A percentile compares a stretch with the other conserved stretches of the same genome.
These are phyloP conservation scores for Keithomyces neogunnii DNA, from an alignment of 2,329 filamentous ascomycete genomes.

Conservation along the genomic window DNA sequence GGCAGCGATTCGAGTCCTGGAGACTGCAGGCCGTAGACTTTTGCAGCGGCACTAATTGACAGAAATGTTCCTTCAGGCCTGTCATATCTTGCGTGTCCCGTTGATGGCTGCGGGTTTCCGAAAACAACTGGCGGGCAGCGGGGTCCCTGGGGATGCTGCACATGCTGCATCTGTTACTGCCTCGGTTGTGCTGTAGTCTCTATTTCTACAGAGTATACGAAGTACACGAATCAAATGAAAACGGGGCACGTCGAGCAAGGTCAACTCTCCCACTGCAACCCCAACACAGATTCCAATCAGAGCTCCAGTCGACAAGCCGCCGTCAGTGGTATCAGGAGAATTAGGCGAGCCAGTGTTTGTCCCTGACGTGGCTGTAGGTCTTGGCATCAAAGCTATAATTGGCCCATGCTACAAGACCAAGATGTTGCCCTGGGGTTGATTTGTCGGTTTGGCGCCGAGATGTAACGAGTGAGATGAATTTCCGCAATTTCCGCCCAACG, in stretches of 20 bases:
- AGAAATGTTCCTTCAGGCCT: no score
- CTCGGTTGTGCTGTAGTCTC: not conserved
- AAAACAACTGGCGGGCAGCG: not conserved
- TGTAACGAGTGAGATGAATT: constrained; percentile 2
- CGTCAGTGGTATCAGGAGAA: not conserved
- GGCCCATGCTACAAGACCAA: no score
- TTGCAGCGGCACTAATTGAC: no score
- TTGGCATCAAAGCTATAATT: no score
- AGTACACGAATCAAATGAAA: no score
- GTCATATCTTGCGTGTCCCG: no score
- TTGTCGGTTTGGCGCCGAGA: constrained; percentile 5
- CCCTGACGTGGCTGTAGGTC: no score
- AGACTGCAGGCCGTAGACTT: no score
- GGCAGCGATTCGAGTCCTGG: no score
- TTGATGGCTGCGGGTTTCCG: no score
- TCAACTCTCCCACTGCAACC: constrained; percentile 3
- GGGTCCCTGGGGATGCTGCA: not conserved
- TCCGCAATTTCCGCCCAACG: constrained; percentile 5
- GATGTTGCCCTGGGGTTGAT: not conserved
- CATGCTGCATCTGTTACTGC: not conserved
- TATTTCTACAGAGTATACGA: no score
- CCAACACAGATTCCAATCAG: constrained; percentile 1
- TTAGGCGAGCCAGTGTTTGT: no score
- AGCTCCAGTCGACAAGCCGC: not conserved
- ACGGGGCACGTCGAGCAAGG: not conserved